Percentiles rank a stretch among this genome's conserved stretches.
phyloP scores from a whole-genome alignment of 2,329 filamentous ascomycete genomes.

The Aureobasidium sp. region DNA sequence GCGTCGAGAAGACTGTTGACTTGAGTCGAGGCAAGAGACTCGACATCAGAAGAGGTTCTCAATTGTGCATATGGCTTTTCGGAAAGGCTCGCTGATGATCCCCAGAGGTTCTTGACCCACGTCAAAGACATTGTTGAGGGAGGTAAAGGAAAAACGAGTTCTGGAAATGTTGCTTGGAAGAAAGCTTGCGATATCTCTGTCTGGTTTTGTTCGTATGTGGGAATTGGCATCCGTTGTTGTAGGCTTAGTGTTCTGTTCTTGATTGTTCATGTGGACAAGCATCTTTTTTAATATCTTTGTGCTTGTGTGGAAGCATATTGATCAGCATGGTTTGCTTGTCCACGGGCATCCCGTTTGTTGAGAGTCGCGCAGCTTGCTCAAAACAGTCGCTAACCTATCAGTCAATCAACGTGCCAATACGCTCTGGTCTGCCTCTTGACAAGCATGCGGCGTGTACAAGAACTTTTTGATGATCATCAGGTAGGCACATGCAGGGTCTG shows the following conservation, averaged over 20 bases:
- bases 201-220: background rate
- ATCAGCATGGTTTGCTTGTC: background rate
- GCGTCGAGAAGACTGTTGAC: constrained; percentile 2
- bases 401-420: background rate
- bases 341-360: background rate
- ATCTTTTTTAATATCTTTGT: background rate
- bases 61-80: background rate
- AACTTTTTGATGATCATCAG: background rate
- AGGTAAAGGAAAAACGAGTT: background rate
- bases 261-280: background rate
- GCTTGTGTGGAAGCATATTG: background rate
- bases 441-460: background rate
- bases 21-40: constrained; percentile 12
- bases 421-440: background rate
- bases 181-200: background rate
- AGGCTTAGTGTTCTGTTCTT: background rate
- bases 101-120: background rate
- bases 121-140: background rate
- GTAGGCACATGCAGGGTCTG: background rate
- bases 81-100: background rate
- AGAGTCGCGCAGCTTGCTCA: background rate
- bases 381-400: background rate
- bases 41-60: constrained; percentile 7
- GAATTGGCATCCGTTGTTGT: background rate
- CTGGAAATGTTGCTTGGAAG: background rate